Evolutionary conservation across 257 asterid species (phyloP), one percentile per base, ranked within the genome.

Genomic region (Misopates orontium): DNA sequence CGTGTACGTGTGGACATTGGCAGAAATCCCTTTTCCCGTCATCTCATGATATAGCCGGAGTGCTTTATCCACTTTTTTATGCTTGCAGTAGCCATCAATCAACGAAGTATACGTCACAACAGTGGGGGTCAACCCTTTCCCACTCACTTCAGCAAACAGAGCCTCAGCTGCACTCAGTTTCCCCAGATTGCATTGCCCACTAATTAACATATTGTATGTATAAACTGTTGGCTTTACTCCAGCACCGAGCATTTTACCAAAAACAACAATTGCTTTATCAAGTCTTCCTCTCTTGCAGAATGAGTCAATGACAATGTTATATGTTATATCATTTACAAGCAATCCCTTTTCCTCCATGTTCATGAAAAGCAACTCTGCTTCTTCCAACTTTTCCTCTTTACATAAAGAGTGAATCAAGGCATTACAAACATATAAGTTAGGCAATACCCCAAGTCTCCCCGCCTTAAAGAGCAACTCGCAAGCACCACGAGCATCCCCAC

Each of bases 21-120:
- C 88, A 1, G 85, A 76, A 70, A 87, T 83, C 64, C 95, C 97
- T 74, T 86, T 87, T 3, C 83, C 89, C 0, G 79, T 80, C 99
- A 93, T 93, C 84, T 90, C 90, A 51, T 86, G 87, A 82, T 84
- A 87, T 36, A 87, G 67, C 66, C 78, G 55, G 57, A 90, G 77
- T 22, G 96, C 97, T 86, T 85, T 78, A 45, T 82, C 80, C 41
- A 82, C 78, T 60, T 83, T 82, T 21, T 78, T 78, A 73, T 78
- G 85, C 81, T 82, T 86, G 63, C 90, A 83, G 59, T 80, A 93
- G 23, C 95, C 97, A 67, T 84, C 96, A 40, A 93, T 84, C 80
- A 93, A 77, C 25, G 95, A 85, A 5, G 96, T 93, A 62, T 90
- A 93, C 4, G 97, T 90, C 48, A 93, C 95, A 62, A 87, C 97